Base-by-base conservation (phyloP, 2,329 filamentous ascomycete genomes). In the Colletotrichum siamense region DNA sequence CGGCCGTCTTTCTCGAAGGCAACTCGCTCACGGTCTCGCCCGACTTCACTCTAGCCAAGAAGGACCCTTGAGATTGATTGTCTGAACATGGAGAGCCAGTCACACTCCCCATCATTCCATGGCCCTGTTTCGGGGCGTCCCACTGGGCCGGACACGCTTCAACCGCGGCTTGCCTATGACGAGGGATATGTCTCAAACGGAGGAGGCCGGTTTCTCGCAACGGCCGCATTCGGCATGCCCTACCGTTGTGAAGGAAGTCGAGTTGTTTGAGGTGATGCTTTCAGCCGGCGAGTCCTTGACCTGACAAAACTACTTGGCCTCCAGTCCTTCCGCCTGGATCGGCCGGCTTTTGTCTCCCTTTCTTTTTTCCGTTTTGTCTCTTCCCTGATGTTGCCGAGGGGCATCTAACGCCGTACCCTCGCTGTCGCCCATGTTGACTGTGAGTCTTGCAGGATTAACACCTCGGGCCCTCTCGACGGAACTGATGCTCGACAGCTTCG, bases 161-260 rank as follows among this genome's bases (percentile, higher is more conserved):
- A 22, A 22, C 55, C 12, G 30, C 39, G 63, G 39, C 62, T 18
- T 52, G 73, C 36, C 57, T 55, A 73, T 75, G 69, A 75, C 73
- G 63, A 73, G 57, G 18, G 8, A 28, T 24, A n/a, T 68, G 69
- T 75, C 69, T 73, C 32, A 52, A 28, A 44, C 55, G 63, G 55
- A 55, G 36, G 52, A 28, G 63, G 18, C 73, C 39, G 44, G 26
- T 13, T 68, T 59, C 15, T 49, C 32, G 30, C 4, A 64, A 26
- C 44, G 44, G 69, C 73, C 69, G 73, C 73, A 68, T 75, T 73
- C 73, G 57, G 73, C 63, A 39, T 68, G 12, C 26, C 39, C 30
- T 75, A 32, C 73, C 73, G 63, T 73, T 73, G 18, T n/a, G 55
- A 55, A n/a, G 30, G 36, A 68, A 28, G 24, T 7, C 39, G 30